Base-by-base conservation (phyloP, 768 basidiomycete species). In the Chalciporus piperatus region DNA sequence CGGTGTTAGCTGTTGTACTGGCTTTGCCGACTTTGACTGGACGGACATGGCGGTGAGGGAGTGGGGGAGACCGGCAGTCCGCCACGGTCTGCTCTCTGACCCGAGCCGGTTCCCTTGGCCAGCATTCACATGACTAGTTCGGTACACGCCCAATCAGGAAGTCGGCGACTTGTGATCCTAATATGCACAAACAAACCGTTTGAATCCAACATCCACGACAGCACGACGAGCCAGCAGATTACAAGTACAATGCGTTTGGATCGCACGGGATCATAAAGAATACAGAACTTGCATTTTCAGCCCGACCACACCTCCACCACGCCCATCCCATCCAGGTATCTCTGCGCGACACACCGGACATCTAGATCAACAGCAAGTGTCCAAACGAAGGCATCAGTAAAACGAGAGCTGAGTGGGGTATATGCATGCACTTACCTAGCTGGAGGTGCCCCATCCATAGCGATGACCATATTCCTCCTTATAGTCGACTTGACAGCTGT, bases 271-370 rank as follows among this genome's bases (percentile, higher is more conserved):
- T 57, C 32, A 68, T 12, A 70, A 27, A 13, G 66, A 68, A 49
- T 64, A 70, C 47, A 67, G 28, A 7, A 59, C 58, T 22, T 60
- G 73, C 45, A 74, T 59, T 58, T 80, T 81, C 43, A 85, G 59
- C 2, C 85, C 84, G 48, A 87, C 73, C 5, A 87, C 83, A 9
- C 86, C 86, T 6, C 79, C 82, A 2, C 86, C 85, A 55, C 69
- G 75, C 2, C 86, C 86, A 62, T 88, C 85, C 86, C 86, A 88
- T 2, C 80, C 81, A 1, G 76, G 76, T 54, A 88, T 82, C 38
- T 69, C 65, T 1, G 84, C 84, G 16, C 86, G 79, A 63, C 86
- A 88, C 3, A 87, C 85, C 1, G 86, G 86, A 64, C 86, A 88
- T 58, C 83, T 82, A 23, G 27, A 27, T 11, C 19, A 35, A 4